phyloP scores from a whole-genome alignment of 805 yeast species.

The Lipomyces mesembrius region DNA sequence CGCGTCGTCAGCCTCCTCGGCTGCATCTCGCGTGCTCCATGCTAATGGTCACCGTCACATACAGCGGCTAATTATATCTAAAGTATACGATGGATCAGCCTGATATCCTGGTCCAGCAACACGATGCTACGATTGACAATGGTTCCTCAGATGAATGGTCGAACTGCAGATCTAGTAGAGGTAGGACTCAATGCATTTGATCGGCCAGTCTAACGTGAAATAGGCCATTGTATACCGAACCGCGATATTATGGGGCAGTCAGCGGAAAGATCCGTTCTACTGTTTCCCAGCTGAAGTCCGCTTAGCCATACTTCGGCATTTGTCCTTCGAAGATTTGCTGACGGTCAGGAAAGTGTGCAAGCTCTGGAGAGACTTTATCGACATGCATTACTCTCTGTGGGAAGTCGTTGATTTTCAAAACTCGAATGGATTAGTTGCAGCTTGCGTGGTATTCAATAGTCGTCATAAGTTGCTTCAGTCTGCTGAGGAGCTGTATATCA shows the following conservation, averaged over 20 bases:
- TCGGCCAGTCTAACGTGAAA: neutral
- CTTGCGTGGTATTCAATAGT: neutral
- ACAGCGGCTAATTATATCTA: too few species aligned
- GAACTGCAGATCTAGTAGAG: neutral
- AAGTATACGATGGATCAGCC: too few species aligned
- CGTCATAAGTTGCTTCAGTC: neutral
- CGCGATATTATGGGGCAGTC: neutral
- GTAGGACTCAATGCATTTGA: neutral
- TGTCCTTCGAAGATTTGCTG: neutral
- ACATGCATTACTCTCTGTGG: neutral
- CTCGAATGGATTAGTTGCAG: neutral
- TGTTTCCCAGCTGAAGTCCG: neutral
- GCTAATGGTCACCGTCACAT: too few species aligned
- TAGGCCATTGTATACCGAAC: neutral
- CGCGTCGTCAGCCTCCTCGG: too few species aligned
- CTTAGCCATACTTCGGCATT: neutral
- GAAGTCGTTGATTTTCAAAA: neutral
- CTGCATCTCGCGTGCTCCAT: too few species aligned
- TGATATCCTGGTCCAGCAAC: neutral
- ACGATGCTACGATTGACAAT: neutral
- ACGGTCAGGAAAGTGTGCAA: neutral
- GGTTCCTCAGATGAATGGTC: neutral
- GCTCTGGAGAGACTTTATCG: neutral
- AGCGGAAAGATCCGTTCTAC: neutral
- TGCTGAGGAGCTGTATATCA: neutral